phyloP scores from a whole-genome alignment of 208 protist genomes.

The Trichomonas vaginalis region DNA sequence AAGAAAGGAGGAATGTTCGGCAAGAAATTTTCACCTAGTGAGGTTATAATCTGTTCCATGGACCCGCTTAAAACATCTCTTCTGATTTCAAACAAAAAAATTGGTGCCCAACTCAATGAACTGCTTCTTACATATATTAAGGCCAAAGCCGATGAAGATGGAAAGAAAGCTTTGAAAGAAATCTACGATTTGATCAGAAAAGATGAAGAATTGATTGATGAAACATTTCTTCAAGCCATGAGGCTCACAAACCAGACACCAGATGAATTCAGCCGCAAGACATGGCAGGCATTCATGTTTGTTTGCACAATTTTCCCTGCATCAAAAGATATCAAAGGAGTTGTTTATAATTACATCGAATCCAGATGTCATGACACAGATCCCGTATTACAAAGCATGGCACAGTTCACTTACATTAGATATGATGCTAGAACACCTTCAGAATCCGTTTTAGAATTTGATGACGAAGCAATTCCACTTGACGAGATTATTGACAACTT shows the following conservation, averaged over 20 bases:
- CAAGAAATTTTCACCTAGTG: background rate
- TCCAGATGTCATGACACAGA: background rate
- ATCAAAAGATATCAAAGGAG: background rate
- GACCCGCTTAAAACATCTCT: background rate
- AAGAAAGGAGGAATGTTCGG: background rate
- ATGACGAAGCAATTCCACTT: background rate
- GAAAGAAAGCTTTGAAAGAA: background rate
- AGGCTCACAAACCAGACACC: background rate
- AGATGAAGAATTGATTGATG: background rate
- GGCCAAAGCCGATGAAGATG: background rate
- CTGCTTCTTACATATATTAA: background rate
- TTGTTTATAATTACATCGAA: background rate
- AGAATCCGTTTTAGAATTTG: background rate
- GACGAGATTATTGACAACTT: background rate
- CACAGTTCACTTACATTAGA: background rate
- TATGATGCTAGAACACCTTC: background rate
- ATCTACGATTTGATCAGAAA: background rate
- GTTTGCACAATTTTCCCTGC: background rate
- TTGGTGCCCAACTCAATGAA: background rate
- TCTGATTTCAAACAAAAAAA: background rate
- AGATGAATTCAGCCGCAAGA: background rate
- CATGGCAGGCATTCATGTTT: background rate
- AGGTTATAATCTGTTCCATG: background rate
- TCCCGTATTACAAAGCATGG: background rate
- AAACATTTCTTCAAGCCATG: background rate